These are phyloP conservation scores for Coffea canephora DNA, from an alignment of 257 asterid genomes.

Conservation along the genomic window DNA sequence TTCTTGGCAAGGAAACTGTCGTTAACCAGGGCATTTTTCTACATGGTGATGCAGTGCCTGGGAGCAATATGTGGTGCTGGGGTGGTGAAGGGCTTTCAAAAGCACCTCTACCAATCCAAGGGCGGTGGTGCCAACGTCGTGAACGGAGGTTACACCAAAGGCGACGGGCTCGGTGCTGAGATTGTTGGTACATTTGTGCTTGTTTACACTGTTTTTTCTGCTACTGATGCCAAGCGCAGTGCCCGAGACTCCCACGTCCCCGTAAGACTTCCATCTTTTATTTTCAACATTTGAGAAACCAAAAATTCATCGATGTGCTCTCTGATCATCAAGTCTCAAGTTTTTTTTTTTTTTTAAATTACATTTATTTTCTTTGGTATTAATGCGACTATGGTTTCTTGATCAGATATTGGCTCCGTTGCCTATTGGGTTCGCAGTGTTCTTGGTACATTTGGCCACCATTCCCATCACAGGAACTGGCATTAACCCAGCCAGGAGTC, in stretches of 20 bases:
- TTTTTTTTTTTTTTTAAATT: too few species aligned
- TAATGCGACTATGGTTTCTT: background rate
- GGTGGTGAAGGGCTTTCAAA: conserved; percentile 33
- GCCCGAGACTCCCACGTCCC: conserved; percentile 48
- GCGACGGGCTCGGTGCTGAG: conserved; percentile 43
- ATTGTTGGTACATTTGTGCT: conserved; percentile 38
- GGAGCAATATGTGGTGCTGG: conserved; percentile 46
- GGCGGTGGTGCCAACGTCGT: conserved; percentile 42
- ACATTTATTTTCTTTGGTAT: background rate
- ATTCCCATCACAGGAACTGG: conserved; percentile 42
- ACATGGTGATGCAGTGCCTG: conserved; percentile 44
- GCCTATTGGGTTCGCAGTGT: conserved; percentile 43
- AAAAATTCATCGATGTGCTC: too few species aligned
- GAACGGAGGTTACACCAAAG: conserved; percentile 34
- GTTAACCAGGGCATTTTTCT: conserved; percentile 34
- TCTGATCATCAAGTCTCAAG: too few species aligned
- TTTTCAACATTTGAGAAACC: too few species aligned
- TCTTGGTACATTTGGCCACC: conserved; percentile 40
- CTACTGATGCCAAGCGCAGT: conserved; percentile 40
- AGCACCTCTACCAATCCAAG: conserved; percentile 14
- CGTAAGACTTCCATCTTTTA: conserved; percentile 18
- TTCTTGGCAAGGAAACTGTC: conserved; percentile 39
- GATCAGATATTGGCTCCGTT: conserved; percentile 32
- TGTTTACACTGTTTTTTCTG: conserved; percentile 44
- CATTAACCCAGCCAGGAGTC: conserved; percentile 41